Conservation (phyloP, 228 moss, liverwort and hornwort species). For the Sphagnum fallax region DNA sequence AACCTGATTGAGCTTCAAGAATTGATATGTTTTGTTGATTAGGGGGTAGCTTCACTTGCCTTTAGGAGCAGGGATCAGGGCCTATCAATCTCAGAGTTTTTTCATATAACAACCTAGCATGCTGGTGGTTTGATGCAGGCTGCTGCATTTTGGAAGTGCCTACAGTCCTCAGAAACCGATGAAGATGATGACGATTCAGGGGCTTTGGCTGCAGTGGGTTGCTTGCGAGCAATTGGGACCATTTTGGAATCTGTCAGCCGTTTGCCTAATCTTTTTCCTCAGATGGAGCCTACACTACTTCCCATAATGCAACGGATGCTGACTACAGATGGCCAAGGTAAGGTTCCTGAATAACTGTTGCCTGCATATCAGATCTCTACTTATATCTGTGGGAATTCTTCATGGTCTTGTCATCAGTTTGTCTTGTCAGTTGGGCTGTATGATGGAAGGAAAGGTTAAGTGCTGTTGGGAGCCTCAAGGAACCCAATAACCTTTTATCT, state of each 20-base stretch:
- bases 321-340: constrained; percentile 98
- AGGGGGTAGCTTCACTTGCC: no score
- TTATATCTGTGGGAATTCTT: neutral
- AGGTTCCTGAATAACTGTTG: neutral
- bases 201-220: constrained; percentile 96
- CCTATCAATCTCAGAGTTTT: no score
- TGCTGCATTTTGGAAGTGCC: constrained; percentile 96
- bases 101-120: no score
- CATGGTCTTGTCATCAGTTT: no score
- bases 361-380: neutral
- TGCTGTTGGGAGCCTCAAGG: no score
- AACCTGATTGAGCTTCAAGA: no score
- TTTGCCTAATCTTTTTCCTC: constrained; percentile 84
- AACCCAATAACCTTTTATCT: no score
- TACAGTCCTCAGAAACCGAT: constrained; percentile 91
- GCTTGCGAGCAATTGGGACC: constrained; percentile 89
- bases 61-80: no score
- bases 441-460: no score
- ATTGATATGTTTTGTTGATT: no score
- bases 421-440: no score
- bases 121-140: constrained; percentile 37
- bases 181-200: constrained; percentile 98
- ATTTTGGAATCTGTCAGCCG: constrained; percentile 96
- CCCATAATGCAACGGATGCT: constrained; percentile 99
- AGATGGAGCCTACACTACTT: constrained; percentile 87